Percentiles rank a stretch among this genome's conserved stretches.
phyloP scores from a whole-genome alignment of 2,329 filamentous ascomycete species.

The Verticillium tricorpus region DNA sequence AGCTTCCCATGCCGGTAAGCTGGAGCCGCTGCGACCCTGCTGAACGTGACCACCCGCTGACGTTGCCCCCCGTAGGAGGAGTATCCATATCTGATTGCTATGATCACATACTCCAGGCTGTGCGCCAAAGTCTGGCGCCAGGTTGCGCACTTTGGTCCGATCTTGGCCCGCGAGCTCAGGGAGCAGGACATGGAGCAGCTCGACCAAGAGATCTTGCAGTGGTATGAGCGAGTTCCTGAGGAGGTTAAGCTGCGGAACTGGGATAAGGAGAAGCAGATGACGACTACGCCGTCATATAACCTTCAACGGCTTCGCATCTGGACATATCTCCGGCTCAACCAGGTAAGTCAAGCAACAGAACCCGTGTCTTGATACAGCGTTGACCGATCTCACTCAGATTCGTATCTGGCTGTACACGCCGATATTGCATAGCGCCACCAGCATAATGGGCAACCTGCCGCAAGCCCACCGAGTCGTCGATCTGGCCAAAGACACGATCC shows the following conservation, averaged over 20 bases:
- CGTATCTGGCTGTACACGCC: conserved; percentile 86
- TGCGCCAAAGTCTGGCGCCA: conserved; percentile 84
- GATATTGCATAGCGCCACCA: conserved; percentile 77
- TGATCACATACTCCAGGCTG: conserved; percentile 80
- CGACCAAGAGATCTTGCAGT: conserved; percentile 79
- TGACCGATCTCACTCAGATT: conserved; percentile 39
- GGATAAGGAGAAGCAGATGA: conserved; percentile 47
- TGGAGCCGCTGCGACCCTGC: background rate
- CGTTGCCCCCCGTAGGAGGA: conserved; percentile 33
- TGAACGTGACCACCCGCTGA: conserved; percentile 11
- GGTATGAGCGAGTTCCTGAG: conserved; percentile 73
- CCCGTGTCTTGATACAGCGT: too few species aligned
- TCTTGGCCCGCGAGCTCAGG: conserved; percentile 59
- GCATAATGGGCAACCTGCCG: conserved; percentile 70
- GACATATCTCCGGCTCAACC: conserved; percentile 81
- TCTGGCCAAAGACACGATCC: conserved; percentile 72
- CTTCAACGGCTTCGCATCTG: conserved; percentile 73
- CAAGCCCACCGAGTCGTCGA: conserved; percentile 73
- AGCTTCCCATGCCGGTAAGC: conserved; percentile 72
- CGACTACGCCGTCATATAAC: conserved; percentile 56
- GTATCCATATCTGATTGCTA: conserved; percentile 70
- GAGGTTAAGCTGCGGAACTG: conserved; percentile 56
- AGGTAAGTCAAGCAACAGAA: conserved; percentile 32
- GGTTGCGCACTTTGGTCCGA: conserved; percentile 62
- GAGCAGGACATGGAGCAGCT: conserved; percentile 74